Evolutionary conservation across 805 yeast species (phyloP), one percentile per base, ranked within the genome.

Genomic region (Monosporozyma servazzii): DNA sequence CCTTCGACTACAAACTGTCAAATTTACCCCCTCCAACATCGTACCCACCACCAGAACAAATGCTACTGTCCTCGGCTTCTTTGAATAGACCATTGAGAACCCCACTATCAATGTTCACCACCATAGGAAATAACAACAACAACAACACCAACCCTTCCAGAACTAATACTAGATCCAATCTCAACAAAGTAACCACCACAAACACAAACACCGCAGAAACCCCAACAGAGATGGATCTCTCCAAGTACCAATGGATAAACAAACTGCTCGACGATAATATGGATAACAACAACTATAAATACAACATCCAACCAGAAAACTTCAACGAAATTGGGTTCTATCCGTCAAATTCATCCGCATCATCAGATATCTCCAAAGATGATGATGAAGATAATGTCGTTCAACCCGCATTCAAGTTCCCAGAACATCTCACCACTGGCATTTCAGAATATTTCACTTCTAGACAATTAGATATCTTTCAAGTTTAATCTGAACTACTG

Each of bases 391-490:
- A 25, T 25, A 21, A 27, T n/a, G 25, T 33, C 1, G 33, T 7
- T 15, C 37, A 33, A 37, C 33, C 17, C n/a, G 17, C 9, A 15
- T 9, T n/a, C 30, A 40, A 30, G 30, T 7, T 18, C 42, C 47
- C 17, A 18, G 40, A 40, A 31, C n/a, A 31, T 23, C 18, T 31
- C 2, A 18, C 31, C 2, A 45, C 18, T 36, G 84, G 82, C 51
- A 75, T 84, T 11, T 75, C 84, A 7, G 75, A 76, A 17, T 70
- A 82, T 39, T 84, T 84, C 64, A 76, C 82, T 58, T 72, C 80
- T 1, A 72, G 88, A 56, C 90, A 84, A 63, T 70, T 78, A 46
- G 87, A 82, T 61, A 81, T 61, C 68, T 82, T 55, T 80, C 49
- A 48, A 36, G 43, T 42, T 30, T 46, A 40, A 44, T 17, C 25